phyloP scores from a whole-genome alignment of 2,329 filamentous ascomycete genomes.

The Raffaelea ambrosiae region DNA sequence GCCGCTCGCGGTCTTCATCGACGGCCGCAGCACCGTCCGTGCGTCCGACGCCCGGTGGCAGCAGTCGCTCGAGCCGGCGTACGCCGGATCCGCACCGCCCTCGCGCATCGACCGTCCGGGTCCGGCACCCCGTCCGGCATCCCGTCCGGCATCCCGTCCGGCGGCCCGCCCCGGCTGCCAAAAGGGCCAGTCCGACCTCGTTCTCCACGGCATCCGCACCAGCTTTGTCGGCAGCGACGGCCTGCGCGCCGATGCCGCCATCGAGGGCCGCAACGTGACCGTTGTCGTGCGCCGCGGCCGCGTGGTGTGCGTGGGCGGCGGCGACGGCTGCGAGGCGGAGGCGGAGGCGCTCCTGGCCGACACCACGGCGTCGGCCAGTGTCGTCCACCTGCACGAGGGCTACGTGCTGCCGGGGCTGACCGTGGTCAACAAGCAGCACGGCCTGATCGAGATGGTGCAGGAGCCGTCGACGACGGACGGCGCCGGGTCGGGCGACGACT shows the following conservation, averaged over 20 bases:
- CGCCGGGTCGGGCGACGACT: constrained; percentile 16
- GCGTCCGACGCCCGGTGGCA: neutral
- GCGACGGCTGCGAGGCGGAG: constrained; percentile 18
- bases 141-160: neutral
- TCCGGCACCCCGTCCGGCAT: neutral
- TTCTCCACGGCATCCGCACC: constrained; percentile 27
- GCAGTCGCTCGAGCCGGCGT: neutral
- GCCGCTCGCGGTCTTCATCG: constrained; percentile 37
- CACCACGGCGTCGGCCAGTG: too few species aligned
- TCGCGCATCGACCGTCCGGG: neutral
- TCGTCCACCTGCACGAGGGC: constrained; percentile 32
- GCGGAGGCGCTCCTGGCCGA: constrained; percentile 12
- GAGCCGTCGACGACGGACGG: constrained; percentile 40
- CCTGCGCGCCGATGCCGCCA: neutral
- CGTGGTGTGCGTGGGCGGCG: constrained; percentile 27
- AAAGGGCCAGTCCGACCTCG: too few species aligned
- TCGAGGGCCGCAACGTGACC: constrained; percentile 18
- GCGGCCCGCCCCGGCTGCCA: neutral
- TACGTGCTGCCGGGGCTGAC: constrained; percentile 40
- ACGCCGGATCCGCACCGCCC: neutral
- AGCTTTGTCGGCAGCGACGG: constrained; percentile 23
- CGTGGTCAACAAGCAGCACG: constrained; percentile 37
- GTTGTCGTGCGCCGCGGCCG: constrained; percentile 31
- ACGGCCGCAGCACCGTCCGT: constrained; percentile 29
- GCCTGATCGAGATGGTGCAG: constrained; percentile 38